Evolutionary conservation across 164 flowering plant genomes (phyloP), one percentile per base, ranked within the genome.

Genomic region (Annona squamosa): DNA sequence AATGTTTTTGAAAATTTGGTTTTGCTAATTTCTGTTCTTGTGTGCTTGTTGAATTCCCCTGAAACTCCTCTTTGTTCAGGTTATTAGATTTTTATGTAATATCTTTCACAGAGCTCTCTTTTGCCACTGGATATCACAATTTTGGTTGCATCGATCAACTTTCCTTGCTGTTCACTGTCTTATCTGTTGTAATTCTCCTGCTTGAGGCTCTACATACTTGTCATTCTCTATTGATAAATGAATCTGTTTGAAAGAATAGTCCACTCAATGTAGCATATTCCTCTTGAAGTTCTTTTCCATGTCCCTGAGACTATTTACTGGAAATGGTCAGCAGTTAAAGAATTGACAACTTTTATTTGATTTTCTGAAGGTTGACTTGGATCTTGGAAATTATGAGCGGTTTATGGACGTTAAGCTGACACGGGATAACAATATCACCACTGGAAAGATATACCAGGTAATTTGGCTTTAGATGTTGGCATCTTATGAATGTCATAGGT

Each of bases 321-420:
- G 65, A 17, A 63, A 63, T 17, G 13, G 18, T 63, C 18, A 37
- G 6, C 26, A n/a, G 37, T 63, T 4, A 63, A 52, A 52, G 12
- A 52, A 63, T 46, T 46, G 67, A 4, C 4, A 0, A 17, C 41
- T 63, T 46, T 18, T 63, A 13, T 48, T 72, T 1, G 63, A 37
- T 46, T 45, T 73, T 76, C 73, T 74, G 71, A 71, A 95, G 99
- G 99, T 93, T 83, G 99, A 96, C 86, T 79, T 96, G 72, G 99
- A 96, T 79, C 98, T 96, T 71, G 99, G 99, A 64, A 91, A 93
- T 82, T 96, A 96, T 75, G 99, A 96, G 78, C 81, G 99, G 69
- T 96, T 96, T 74, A 76, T 93, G 19, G 95, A 92, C 80, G 80
- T 87, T 46, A 89, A 82, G 74, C 76, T 96, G 81, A 96, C 98